Conservation (phyloP, 2,329 filamentous ascomycete genomes). For the Monilinia laxa region DNA sequence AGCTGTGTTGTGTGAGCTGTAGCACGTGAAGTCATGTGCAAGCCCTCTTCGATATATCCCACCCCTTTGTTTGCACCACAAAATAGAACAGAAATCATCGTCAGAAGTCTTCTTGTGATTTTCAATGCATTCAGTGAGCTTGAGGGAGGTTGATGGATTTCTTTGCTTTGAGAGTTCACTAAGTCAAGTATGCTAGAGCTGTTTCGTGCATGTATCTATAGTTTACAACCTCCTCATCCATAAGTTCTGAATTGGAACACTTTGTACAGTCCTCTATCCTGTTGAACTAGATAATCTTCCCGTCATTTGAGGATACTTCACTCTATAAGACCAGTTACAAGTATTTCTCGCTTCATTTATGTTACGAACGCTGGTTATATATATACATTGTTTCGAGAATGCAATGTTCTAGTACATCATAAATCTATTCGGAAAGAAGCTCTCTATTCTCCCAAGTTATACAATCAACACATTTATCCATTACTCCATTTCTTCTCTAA, state of each 20-base stretch:
- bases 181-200: neutral
- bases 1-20: neutral
- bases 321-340: neutral
- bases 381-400: neutral
- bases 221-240: neutral
- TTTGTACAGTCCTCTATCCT: neutral
- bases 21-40: neutral
- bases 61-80: neutral
- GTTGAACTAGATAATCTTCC: neutral
- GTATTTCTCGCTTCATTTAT: neutral
- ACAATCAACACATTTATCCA: too few species aligned
- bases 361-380: neutral
- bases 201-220: neutral
- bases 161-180: too few species aligned
- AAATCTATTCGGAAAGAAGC: neutral
- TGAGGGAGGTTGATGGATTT: neutral
- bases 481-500: neutral
- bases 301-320: neutral
- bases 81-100: neutral
- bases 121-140: neutral
- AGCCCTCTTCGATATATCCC: neutral
- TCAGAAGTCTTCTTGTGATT: neutral
- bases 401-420: neutral
- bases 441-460: too few species aligned
- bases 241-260: neutral